Evolutionary conservation across 441 rosid genomes (phyloP).

Genomic region (Populus tomentosa): DNA sequence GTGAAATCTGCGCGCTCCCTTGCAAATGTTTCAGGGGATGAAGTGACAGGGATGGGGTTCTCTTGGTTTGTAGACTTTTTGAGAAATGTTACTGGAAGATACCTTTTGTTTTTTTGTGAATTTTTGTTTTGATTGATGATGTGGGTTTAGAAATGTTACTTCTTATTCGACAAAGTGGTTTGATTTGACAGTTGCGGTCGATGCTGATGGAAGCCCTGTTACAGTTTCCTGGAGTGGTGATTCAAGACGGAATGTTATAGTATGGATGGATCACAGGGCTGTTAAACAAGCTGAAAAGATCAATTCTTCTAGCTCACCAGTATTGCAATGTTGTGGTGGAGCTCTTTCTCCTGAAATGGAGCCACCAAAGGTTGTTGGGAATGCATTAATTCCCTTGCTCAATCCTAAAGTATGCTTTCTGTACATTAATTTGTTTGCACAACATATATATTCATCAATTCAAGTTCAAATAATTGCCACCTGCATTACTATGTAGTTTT

Average conservation of each 20-base stretch:
- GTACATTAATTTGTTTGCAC: too few species aligned
- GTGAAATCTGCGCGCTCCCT: conserved; percentile 70
- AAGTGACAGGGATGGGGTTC: conserved; percentile 59
- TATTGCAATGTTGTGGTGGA: conserved; percentile 90
- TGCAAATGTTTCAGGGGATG: conserved; percentile 47
- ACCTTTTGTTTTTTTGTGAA: neutral
- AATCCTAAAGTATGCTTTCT: too few species aligned
- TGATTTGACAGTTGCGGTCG: conserved; percentile 68
- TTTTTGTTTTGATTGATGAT: conserved; percentile 1
- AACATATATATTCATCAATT: too few species aligned
- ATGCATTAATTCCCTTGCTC: too few species aligned
- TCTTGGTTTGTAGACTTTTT: conserved; percentile 56
- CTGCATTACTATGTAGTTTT: too few species aligned
- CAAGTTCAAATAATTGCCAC: too few species aligned
- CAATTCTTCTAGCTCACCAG: conserved; percentile 69
- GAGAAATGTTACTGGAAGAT: neutral
- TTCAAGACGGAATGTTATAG: conserved; percentile 81
- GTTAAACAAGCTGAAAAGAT: conserved; percentile 88
- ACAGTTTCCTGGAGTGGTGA: conserved; percentile 46
- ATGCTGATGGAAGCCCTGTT: conserved; percentile 86
- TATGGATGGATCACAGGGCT: conserved; percentile 99
- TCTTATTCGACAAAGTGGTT: too few species aligned
- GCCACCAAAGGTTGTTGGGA: neutral
- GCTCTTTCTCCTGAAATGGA: conserved; percentile 92
- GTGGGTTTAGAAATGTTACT: too few species aligned